Conservation (phyloP, 2,329 filamentous ascomycete genomes). For the Penicillium sp. region DNA sequence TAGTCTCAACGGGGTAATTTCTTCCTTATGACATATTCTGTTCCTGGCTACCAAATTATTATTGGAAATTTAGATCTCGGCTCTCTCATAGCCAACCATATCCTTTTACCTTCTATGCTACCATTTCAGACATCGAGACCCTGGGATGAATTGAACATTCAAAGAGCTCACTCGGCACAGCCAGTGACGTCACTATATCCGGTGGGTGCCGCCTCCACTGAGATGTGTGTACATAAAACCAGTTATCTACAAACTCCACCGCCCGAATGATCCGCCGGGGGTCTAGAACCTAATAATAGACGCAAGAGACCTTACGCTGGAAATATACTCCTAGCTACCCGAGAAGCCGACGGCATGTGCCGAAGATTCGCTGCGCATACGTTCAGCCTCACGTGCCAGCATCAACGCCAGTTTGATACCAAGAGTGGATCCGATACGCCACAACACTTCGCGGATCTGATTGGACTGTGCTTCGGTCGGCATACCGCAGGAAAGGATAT, state of each 20-base stretch:
- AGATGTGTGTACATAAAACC: background rate
- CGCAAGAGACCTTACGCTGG: background rate
- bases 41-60: too few relatives aligned
- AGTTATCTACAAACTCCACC: background rate
- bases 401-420: conserved; percentile 37
- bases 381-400: conserved; percentile 23
- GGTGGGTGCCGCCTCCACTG: conserved; percentile 6
- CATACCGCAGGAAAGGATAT: conserved; percentile 32
- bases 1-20: background rate
- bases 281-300: background rate
- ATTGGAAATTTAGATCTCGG: background rate
- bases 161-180: background rate
- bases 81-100: background rate
- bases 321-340: background rate
- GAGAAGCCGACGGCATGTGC: conserved; percentile 1
- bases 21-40: background rate
- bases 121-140: background rate
- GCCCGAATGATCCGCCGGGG: background rate
- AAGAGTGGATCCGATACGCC: conserved; percentile 29
- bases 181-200: conserved; percentile 15
- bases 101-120: background rate
- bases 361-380: conserved; percentile 3
- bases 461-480: conserved; percentile 30
- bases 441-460: conserved; percentile 28
- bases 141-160: background rate